Conservation (phyloP, 306 rosid species). For the Hippophae gyantsensis region DNA sequence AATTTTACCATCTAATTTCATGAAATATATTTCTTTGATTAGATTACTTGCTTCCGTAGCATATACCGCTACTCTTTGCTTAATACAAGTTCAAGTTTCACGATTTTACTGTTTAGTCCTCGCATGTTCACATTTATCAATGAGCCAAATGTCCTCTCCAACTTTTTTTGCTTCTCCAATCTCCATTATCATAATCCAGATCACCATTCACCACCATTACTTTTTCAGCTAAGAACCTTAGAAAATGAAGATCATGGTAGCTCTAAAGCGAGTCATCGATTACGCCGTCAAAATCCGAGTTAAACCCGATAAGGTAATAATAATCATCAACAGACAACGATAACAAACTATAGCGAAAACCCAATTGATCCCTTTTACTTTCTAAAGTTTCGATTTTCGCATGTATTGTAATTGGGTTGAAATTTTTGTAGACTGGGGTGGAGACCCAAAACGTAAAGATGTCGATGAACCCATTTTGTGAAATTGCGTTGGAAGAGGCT, state of each 20-base stretch:
- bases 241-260: constrained; percentile 86
- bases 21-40: too few species aligned
- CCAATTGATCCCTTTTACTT: neutral
- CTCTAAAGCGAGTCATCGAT: constrained; percentile 67
- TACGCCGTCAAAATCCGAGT: constrained; percentile 96
- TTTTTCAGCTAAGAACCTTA: neutral
- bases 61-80: too few species aligned
- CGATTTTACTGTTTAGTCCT: too few species aligned
- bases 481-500: constrained; percentile 90
- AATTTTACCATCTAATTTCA: too few species aligned
- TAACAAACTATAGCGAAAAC: neutral
- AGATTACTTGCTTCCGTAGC: too few species aligned
- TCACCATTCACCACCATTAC: neutral
- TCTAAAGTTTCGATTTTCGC: neutral
- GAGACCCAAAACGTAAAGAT: constrained; percentile 95
- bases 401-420: neutral
- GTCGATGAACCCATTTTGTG: constrained; percentile 98
- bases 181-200: neutral
- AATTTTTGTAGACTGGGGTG: constrained; percentile 45
- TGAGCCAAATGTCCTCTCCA: neutral
- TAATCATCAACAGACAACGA: too few species aligned
- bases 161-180: neutral
- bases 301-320: constrained; percentile 65
- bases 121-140: too few species aligned
- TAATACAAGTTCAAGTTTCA: too few species aligned